Conservation (phyloP, 768 basidiomycete genomes). For the Pulveroboletus ravenelii region DNA sequence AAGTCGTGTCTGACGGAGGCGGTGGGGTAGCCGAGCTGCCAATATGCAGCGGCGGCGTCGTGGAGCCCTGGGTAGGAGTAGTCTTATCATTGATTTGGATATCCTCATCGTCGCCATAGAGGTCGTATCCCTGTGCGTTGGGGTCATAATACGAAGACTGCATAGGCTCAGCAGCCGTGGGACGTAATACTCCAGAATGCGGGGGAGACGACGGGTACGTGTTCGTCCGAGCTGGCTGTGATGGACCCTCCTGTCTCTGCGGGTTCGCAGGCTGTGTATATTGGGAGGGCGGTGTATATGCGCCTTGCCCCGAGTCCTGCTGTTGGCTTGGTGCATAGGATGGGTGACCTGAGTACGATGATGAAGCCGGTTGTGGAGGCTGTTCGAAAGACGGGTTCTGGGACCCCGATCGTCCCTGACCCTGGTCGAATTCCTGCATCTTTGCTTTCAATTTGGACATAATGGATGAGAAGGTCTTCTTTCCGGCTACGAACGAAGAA, state of each 20-base stretch:
- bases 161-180: background rate
- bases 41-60: background rate
- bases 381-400: slow-evolving; percentile 7
- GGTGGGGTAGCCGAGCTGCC: background rate
- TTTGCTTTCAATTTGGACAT: slow-evolving; percentile 79
- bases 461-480: slow-evolving; percentile 69
- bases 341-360: background rate
- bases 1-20: background rate
- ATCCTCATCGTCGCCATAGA: slow-evolving; percentile 17
- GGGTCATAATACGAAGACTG: slow-evolving; percentile 35
- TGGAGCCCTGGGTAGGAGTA: background rate
- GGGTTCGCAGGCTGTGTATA: background rate
- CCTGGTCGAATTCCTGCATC: slow-evolving; percentile 74
- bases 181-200: slow-evolving; percentile 5
- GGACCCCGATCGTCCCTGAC: slow-evolving; percentile 18
- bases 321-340: background rate
- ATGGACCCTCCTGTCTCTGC: slow-evolving; percentile 5
- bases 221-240: slow-evolving; percentile 5
- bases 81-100: slow-evolving; percentile 10
- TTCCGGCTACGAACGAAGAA: slow-evolving; percentile 48
- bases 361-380: background rate
- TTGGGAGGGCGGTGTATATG: slow-evolving; percentile 5
- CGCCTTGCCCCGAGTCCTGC: slow-evolving; percentile 1
- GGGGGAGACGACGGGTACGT: slow-evolving; percentile 11
- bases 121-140: slow-evolving; percentile 28